Evolutionary conservation across 148 eudicot species (phyloP), one percentile per base, ranked within the genome.

Genomic region (Rhododendron ovatum): DNA sequence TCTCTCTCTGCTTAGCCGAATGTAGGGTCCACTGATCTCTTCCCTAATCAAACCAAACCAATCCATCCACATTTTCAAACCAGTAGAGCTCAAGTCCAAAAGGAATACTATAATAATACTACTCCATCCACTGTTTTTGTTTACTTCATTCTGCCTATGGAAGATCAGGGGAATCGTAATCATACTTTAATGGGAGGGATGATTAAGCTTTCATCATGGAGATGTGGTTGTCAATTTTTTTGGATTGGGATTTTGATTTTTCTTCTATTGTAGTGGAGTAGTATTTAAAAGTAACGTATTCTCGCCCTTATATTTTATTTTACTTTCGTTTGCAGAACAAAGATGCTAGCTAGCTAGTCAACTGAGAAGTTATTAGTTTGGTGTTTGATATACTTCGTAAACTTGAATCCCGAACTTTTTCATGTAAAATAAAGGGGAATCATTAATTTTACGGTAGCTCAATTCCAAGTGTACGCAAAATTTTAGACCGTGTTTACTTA

Each of bases 1-100:
- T 57, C 55, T 65, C 71, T 18, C 55, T 65, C 71, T 74, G 88
- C 85, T 86, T 61, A 39, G 48, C 57, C 57, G 30, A 28, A 9
- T 30, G 81, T 79, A 77, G 81, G 78, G 55, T 75, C 85, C 85
- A 75, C 37, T 43, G 43, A 39, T 24, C 20, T 45, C 48, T 43
- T 39, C 57, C n/a, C 14, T 33, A 69, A 28, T 69, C 5, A 67
- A 39, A 7, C 10, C 48, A 45, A 55, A 55, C 61, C 61, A 71
- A 71, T 11, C 50, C 37, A 26, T 41, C 71, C 53, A 75, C 78
- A 26, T 24, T 81, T 3, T 57, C 22, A 63, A 47, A 20, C 51
- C 8, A 10, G n/a, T 13, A 55, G 7, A 33, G 26, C 83, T 55
- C 69, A 53, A 28, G 69, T 37, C 83, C n/a, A 81, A 81, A 57